Percentiles rank a stretch among this genome's conserved stretches.
phyloP scores from a whole-genome alignment of 169 alveolate genomes.

The Babesia bovis region DNA sequence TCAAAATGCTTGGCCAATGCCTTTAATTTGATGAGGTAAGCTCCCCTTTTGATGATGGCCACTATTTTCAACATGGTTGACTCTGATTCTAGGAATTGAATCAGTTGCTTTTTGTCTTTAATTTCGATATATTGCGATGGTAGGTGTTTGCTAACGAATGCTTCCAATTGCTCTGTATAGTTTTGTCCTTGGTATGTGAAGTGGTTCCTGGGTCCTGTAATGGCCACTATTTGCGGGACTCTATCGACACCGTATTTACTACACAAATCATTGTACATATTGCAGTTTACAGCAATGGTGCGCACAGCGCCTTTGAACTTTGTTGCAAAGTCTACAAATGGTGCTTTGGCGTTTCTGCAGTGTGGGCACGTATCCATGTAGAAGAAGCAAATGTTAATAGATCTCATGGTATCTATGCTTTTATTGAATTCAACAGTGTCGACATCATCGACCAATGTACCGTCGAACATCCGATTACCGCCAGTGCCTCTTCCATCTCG shows the following conservation, averaged over 20 bases:
- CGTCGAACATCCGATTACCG: slow-evolving; percentile 58
- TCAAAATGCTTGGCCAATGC: slow-evolving; percentile 68
- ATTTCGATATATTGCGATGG: slow-evolving; percentile 46
- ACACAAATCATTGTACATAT: slow-evolving; percentile 61
- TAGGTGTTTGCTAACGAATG: slow-evolving; percentile 44
- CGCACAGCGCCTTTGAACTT: slow-evolving; percentile 73
- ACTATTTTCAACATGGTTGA: slow-evolving; percentile 60
- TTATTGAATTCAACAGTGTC: slow-evolving; percentile 31
- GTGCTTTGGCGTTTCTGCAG: slow-evolving; percentile 64
- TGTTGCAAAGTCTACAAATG: slow-evolving; percentile 62
- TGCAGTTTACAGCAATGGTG: slow-evolving; percentile 71
- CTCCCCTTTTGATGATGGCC: slow-evolving; percentile 64
- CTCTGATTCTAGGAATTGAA: slow-evolving; percentile 40
- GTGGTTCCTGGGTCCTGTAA: slow-evolving; percentile 33
- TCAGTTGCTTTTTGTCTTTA: slow-evolving; percentile 25
- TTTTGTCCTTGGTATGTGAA: slow-evolving; percentile 11
- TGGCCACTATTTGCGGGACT: slow-evolving; percentile 71
- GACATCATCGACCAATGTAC: slow-evolving; percentile 68
- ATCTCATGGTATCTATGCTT: slow-evolving; percentile 48
- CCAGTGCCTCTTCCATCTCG: slow-evolving; percentile 61
- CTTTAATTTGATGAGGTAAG: slow-evolving; percentile 64
- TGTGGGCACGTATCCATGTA: slow-evolving; percentile 78
- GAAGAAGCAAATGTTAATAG: slow-evolving; percentile 68
- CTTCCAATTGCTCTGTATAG: slow-evolving; percentile 42
- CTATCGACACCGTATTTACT: slow-evolving; percentile 33